These are phyloP conservation scores for Blepharisma undulans DNA, from an alignment of 169 alveolate species.

Conservation along the genomic window DNA sequence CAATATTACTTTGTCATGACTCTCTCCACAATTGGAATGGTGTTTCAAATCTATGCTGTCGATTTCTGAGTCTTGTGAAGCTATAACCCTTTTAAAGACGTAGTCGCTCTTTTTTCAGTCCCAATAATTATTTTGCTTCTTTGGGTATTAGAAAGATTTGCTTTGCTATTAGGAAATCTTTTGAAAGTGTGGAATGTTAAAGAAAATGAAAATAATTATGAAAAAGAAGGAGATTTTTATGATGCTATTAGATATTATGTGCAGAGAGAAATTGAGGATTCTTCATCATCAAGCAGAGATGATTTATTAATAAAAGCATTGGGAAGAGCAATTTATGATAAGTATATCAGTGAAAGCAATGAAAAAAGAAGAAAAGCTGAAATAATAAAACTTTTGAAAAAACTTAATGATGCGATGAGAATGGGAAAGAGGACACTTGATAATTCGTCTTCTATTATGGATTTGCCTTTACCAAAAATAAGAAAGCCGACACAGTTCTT, in stretches of 20 bases:
- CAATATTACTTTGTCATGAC: conserved; percentile 19
- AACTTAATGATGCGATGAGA: neutral
- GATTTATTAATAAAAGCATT: neutral
- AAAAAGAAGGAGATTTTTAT: neutral
- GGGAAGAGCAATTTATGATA: conserved; percentile 9
- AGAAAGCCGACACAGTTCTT: neutral
- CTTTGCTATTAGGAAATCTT: neutral
- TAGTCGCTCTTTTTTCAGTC: neutral
- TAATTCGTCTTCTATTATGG: neutral
- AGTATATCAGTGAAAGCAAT: neutral
- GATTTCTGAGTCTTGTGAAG: conserved; percentile 3
- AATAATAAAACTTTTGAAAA: neutral
- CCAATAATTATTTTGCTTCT: neutral
- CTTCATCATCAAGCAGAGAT: neutral
- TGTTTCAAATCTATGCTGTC: neutral
- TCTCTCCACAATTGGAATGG: neutral
- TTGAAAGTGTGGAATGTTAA: neutral
- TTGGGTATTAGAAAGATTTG: neutral
- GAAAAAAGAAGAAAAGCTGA: conserved; percentile 6
- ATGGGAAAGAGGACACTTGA: neutral
- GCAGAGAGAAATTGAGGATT: neutral
- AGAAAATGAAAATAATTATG: neutral
- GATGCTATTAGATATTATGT: neutral
- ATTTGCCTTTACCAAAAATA: neutral
- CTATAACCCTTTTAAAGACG: conserved; percentile 34